Evolutionary conservation across 2,329 filamentous ascomycete genomes (phyloP), one percentile per base, ranked within the genome.

Genomic region (Curvularia hawaiiensis): DNA sequence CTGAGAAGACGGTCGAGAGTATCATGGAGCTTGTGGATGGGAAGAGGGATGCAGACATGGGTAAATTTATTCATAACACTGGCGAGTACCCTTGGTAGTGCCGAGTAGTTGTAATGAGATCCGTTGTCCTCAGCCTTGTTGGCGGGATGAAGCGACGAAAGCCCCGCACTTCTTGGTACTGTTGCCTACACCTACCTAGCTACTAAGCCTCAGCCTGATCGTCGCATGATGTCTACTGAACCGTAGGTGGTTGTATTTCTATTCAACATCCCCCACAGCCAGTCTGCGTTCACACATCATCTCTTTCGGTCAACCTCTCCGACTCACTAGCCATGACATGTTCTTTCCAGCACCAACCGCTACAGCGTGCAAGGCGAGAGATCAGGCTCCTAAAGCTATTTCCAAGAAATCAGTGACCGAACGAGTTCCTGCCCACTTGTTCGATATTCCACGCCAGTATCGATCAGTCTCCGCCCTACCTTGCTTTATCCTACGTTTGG

Each of bases 21-120:
- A 63, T 78, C 47, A 66, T 78, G 56, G 72, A 75, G 24, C 66
- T 78, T 26, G 51, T 79, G 6, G 69, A 76, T 40, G 77, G 77
- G 0, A 72, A 71, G 59, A 66, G 76, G 52, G 75, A 78, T 65
- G 67, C 46, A 0, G 75, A 78, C 47, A 57, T 56, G 9, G 71
- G 70, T 0, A 64, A 58, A 9, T 74, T 75, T 31, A 64, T 77
- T 38, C 68, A 74, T 55, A 73, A 72, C 26, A 64, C 62, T 3
- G 72, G 71, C 3, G 63, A 50, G 8, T 75, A 70, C 56, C 70
- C 67, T n/a, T 75, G 73, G 72, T 75, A 67, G 61, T 20, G 4
- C 12, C 14, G 9, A 49, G 9, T 24, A 31, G 35, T 18, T 38
- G 14, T 9, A 38, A 38, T 38, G 4, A 38, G 16, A 38, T 38